These are phyloP conservation scores for Puccinia horiana DNA, from an alignment of 1,284 basidiomycete species.

Conservation along the genomic window DNA sequence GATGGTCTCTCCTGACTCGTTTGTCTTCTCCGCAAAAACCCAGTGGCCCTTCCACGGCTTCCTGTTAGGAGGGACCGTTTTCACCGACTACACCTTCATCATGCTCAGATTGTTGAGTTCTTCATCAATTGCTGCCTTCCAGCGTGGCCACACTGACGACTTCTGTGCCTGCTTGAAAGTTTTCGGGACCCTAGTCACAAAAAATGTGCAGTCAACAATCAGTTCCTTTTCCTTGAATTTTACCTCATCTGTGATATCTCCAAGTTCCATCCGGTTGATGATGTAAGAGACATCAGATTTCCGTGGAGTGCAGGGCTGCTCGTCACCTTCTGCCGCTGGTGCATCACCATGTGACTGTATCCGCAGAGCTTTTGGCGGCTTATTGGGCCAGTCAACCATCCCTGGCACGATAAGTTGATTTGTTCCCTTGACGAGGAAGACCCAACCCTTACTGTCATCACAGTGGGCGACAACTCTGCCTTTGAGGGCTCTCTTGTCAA, in stretches of 20 bases:
- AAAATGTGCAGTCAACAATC: background rate
- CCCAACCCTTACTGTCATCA: background rate
- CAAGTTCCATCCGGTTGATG: background rate
- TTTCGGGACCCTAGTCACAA: background rate
- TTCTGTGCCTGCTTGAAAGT: slow-evolving; percentile 1
- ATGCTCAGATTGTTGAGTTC: no score
- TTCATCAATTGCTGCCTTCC: no score
- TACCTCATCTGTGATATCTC: background rate
- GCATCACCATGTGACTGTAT: background rate
- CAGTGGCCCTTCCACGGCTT: no score
- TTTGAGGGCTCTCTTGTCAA: background rate
- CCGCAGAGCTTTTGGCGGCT: background rate
- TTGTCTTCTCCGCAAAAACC: no score
- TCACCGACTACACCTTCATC: no score
- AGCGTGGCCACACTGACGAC: background rate
- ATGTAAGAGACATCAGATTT: background rate
- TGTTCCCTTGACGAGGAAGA: no score
- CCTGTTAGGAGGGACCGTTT: no score
- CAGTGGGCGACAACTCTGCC: background rate
- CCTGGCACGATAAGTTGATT: background rate
- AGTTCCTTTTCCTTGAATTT: background rate
- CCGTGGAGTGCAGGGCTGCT: background rate
- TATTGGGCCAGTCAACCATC: background rate
- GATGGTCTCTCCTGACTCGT: no score
- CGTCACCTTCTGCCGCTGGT: background rate